phyloP scores from a whole-genome alignment of 164 flowering plant genomes.

The Magnolia kwangsiensis region DNA sequence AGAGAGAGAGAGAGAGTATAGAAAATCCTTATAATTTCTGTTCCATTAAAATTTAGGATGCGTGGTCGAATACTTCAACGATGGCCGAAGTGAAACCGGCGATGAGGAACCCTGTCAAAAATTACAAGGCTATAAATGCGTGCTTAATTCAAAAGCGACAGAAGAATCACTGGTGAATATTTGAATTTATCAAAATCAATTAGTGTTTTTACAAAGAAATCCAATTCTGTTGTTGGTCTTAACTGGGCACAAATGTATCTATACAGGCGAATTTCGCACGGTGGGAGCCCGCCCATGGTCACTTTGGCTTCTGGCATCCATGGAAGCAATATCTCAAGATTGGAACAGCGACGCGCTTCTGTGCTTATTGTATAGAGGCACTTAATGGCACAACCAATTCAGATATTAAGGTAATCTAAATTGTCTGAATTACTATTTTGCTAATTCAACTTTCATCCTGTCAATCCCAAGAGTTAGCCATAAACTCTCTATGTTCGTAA shows the following conservation, averaged over 20 bases:
- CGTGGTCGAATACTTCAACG: slow-evolving; percentile 37
- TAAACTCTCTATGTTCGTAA: too few species aligned
- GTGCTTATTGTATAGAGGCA: slow-evolving; percentile 70
- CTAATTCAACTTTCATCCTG: too few species aligned
- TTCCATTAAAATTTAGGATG: slow-evolving; percentile 30
- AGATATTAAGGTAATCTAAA: slow-evolving; percentile 41
- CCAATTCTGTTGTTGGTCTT: background rate
- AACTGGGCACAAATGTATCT: background rate
- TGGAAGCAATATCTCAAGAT: slow-evolving; percentile 78
- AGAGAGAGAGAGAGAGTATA: too few species aligned
- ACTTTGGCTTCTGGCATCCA: slow-evolving; percentile 66
- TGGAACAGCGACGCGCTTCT: slow-evolving; percentile 46
- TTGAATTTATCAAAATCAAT: background rate
- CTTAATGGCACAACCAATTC: slow-evolving; percentile 52
- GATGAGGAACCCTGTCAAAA: slow-evolving; percentile 22
- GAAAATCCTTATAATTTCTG: background rate
- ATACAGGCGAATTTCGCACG: slow-evolving; percentile 71
- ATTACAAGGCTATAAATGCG: slow-evolving; percentile 54
- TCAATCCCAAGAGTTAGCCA: too few species aligned
- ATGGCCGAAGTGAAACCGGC: background rate
- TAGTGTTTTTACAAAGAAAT: background rate
- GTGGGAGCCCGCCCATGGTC: slow-evolving; percentile 92
- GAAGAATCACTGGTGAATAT: slow-evolving; percentile 64
- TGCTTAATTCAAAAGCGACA: slow-evolving; percentile 54
- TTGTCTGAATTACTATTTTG: background rate